Percentiles rank a stretch among this genome's conserved stretches.
Conservation (phyloP, 169 alveolate genomes). For the Eimeria sp. region DNA sequence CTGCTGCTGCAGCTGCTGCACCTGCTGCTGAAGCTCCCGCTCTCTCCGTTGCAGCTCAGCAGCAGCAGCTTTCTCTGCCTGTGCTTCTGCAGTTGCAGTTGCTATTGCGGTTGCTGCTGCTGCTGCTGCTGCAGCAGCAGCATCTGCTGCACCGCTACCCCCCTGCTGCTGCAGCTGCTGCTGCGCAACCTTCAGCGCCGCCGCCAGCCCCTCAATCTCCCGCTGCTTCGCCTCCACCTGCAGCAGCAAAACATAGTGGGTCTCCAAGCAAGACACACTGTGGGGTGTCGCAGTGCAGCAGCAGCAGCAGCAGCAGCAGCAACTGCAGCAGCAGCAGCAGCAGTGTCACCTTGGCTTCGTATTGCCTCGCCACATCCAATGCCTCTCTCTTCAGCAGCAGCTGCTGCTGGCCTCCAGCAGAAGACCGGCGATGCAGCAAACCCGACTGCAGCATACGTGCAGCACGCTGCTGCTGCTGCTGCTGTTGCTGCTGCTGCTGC, state of each 20-base stretch:
- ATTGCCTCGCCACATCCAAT: slow-evolving; percentile 44
- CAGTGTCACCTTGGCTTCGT: slow-evolving; percentile 56
- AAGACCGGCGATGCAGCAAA: not conserved
- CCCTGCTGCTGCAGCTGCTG: slow-evolving; percentile 75
- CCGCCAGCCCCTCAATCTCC: slow-evolving; percentile 48
- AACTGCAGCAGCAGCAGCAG: slow-evolving; percentile 56
- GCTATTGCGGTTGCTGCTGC: slow-evolving; percentile 54
- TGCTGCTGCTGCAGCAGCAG: slow-evolving; percentile 48
- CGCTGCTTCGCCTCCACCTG: slow-evolving; percentile 66
- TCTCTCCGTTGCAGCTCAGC: slow-evolving; percentile 52
- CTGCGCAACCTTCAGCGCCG: slow-evolving; percentile 62
- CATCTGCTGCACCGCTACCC: slow-evolving; percentile 44
- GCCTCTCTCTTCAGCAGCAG: slow-evolving; percentile 38
- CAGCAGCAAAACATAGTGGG: slow-evolving; percentile 15
- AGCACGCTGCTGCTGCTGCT: slow-evolving; percentile 58
- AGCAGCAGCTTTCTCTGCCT: slow-evolving; percentile 49
- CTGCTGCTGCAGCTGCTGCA: slow-evolving; percentile 59
- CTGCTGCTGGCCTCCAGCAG: slow-evolving; percentile 57
- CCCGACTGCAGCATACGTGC: slow-evolving; percentile 33
- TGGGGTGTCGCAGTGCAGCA: no score
- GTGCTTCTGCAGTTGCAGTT: slow-evolving; percentile 24
- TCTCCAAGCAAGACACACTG: no score
- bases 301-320: slow-evolving; percentile 64
- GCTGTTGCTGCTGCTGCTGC: slow-evolving; percentile 73
- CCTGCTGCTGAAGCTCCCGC: slow-evolving; percentile 33